Evolutionary conservation across 176 grass and related monocot species (phyloP), one percentile per base, ranked within the genome.

Genomic region (Stipa capillata): DNA sequence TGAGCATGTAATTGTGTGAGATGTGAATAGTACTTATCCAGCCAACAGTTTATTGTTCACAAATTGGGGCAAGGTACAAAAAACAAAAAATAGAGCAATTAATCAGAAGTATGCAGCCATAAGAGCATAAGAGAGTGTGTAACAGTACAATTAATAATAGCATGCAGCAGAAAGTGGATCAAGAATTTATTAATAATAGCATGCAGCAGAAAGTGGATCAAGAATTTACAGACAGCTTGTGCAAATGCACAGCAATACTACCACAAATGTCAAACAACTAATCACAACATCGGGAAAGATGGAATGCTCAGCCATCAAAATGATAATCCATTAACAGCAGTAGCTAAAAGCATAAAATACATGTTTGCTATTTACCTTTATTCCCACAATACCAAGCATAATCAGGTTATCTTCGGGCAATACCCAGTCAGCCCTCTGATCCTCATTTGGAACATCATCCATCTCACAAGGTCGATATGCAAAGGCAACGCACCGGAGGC

Each of bases 401-500:
- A 93, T 85, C 33, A 98, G 34, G 24, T 91, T 79, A 64, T 93
- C 89, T 81, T 98, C 96, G 56, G 96, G 96, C 31, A 99, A 83
- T 65, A 77, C 24, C 96, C 96, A 99, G 44, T 87, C 84, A 57
- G 34, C 40, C 69, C 88, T 99, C 49, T 89, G 55, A 66, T 98
- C 96, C 66, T 95, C 96, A 2, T 81, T 85, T 78, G 92, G 96
- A 76, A 95, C 90, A 33, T 85, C 86, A 40, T 69, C 84, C 62
- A 93, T 77, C 50, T 82, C 88, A 54, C 65, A 81, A 13, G 75
- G 61, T 69, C 88, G 93, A 77, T 93, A 95, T 7, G 96, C 96
- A 87, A 99, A 93, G 6, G 92, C 90, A 81, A 98, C 78, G 75
- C 96, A 98, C 3, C 92, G 88, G 33, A 98, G 92, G 65, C 92